Evolutionary conservation across 495 filamentous ascomycete species (phyloP).

Genomic region (Neurospora sublineolata): DNA sequence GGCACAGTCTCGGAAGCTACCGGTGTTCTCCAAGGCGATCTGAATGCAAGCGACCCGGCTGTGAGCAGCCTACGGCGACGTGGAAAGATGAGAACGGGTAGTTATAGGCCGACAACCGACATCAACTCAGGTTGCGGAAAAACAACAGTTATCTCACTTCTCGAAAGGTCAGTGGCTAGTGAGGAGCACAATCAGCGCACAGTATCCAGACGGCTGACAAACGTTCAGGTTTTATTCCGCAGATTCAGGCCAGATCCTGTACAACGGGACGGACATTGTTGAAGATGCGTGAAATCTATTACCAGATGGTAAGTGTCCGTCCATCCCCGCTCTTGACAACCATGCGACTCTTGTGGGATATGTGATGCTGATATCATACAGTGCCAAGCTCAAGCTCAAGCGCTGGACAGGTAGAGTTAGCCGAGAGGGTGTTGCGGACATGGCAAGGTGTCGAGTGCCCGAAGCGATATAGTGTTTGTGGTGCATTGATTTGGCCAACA

Average conservation of each 20-base stretch:
- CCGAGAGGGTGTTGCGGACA: background rate
- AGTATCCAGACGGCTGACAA: constrained; percentile 1
- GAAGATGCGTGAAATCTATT: constrained; percentile 41
- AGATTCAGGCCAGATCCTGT: constrained; percentile 34
- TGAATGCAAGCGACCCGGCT: background rate
- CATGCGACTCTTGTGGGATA: background rate
- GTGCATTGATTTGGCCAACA: background rate
- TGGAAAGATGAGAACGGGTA: constrained; percentile 6
- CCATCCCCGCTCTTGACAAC: background rate
- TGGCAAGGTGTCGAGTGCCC: background rate
- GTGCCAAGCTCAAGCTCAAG: constrained; percentile 38
- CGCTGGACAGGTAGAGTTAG: constrained; percentile 28
- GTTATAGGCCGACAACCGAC: constrained; percentile 29
- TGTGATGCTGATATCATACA: constrained; percentile 15
- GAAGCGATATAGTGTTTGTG: background rate
- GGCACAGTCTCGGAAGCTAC: background rate
- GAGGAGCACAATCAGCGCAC: background rate
- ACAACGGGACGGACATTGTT: constrained; percentile 43
- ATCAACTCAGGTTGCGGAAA: constrained; percentile 55
- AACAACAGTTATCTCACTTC: constrained; percentile 53
- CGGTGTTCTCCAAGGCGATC: background rate
- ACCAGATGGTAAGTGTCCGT: constrained; percentile 38
- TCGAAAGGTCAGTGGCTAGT: constrained; percentile 37
- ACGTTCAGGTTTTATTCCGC: constrained; percentile 42
- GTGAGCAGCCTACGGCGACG: background rate